Evolutionary conservation across 2,329 filamentous ascomycete species (phyloP).

Genomic region (Pyricularia sp.): DNA sequence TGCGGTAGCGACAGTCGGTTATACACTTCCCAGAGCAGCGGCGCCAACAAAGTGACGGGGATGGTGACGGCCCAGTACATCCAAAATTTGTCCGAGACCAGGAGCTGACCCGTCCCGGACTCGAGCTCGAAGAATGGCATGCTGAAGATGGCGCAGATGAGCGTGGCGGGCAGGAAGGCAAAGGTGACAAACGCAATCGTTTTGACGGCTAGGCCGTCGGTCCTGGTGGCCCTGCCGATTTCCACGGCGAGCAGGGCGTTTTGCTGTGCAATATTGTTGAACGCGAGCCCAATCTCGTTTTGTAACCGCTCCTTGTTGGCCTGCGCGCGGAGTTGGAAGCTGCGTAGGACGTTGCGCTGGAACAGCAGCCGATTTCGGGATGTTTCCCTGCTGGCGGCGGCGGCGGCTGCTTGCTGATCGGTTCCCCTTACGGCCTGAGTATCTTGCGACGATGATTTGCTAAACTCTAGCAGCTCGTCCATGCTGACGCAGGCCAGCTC

Average conservation of each 20-base stretch:
- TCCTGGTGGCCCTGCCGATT: conserved; percentile 28
- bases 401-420: not conserved
- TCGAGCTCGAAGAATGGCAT: conserved; percentile 31
- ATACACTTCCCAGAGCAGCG: not conserved
- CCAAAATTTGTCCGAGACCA: conserved; percentile 19
- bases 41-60: conserved; percentile 11
- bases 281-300: conserved; percentile 45
- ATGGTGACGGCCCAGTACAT: conserved; percentile 20
- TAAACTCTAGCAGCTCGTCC: conserved; percentile 11
- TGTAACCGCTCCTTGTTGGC: conserved; percentile 36
- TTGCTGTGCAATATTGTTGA: conserved; percentile 32
- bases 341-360: conserved; percentile 22
- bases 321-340: conserved; percentile 23
- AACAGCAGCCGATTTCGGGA: conserved; percentile 19
- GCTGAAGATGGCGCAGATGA: conserved; percentile 37
- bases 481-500: conserved; percentile 17
- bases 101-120: conserved; percentile 11
- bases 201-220: conserved; percentile 41
- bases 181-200: conserved; percentile 38
- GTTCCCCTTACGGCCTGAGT: not conserved
- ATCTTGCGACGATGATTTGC: not conserved
- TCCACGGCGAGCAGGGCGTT: conserved; percentile 27
- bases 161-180: conserved; percentile 40
- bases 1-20: not conserved
- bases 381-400: not conserved